Percentiles rank a stretch among this genome's conserved stretches.
Conservation (phyloP, 192 early-diverging fungal species). For the Diversispora eburnea region DNA sequence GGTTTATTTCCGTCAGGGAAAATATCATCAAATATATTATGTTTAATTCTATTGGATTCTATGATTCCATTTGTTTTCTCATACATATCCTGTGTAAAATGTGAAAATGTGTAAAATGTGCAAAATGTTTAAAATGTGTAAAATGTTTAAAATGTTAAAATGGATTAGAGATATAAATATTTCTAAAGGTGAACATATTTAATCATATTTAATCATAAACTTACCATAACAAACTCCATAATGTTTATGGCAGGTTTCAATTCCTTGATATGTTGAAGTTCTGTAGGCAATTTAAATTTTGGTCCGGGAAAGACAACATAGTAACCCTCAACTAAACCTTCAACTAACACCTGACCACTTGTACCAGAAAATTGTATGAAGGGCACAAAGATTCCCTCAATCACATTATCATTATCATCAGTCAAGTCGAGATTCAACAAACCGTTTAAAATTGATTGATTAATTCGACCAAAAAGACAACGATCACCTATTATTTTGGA, state of each 20-base stretch:
- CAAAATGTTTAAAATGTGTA: too few species aligned
- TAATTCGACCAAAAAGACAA: constrained; percentile 20
- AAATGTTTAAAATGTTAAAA: too few species aligned
- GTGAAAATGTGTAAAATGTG: too few species aligned
- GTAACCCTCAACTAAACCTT: constrained; percentile 23
- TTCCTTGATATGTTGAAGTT: constrained; percentile 29
- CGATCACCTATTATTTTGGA: constrained; percentile 12
- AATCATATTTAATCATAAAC: not conserved
- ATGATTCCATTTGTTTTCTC: constrained; percentile 20
- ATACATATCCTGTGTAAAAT: constrained; percentile 30
- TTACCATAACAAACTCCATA: constrained; percentile 31
- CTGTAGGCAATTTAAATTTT: constrained; percentile 29
- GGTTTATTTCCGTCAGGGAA: constrained; percentile 16
- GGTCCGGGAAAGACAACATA: constrained; percentile 26
- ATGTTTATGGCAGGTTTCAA: constrained; percentile 26
- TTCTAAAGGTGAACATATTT: not conserved
- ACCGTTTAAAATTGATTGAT: constrained; percentile 29
- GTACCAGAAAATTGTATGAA: constrained; percentile 29
- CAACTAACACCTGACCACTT: constrained; percentile 29
- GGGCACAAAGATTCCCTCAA: constrained; percentile 20
- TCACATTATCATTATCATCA: not conserved
- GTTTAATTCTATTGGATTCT: constrained; percentile 12
- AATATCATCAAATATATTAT: constrained; percentile 28
- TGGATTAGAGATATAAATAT: constrained; percentile 21
- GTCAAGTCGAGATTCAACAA: constrained; percentile 29